A percentile compares a stretch with the other conserved stretches of the same genome.
phyloP scores from a whole-genome alignment of 2,329 filamentous ascomycete genomes.

The Pyrenophora seminiperda region DNA sequence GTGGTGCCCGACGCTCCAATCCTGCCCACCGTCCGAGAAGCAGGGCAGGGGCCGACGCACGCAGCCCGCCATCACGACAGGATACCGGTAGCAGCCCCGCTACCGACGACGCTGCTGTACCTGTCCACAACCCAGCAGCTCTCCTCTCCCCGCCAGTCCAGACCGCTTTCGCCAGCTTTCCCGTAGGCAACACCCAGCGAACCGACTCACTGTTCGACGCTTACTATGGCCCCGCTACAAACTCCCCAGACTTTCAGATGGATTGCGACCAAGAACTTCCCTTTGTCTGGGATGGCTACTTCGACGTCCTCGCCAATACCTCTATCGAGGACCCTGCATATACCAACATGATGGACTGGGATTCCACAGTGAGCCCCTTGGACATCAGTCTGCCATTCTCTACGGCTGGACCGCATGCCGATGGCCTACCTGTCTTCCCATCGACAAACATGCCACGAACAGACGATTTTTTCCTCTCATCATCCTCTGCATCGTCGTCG shows the following conservation, averaged over 20 bases:
- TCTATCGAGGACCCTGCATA: constrained; percentile 4
- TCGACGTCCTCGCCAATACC: constrained; percentile 1
- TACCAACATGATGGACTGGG: constrained; percentile 10
- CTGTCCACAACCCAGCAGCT: background rate
- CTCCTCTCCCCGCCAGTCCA: background rate
- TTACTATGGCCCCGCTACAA: background rate
- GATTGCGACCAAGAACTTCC: background rate
- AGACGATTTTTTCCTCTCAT: background rate
- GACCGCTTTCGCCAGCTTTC: background rate
- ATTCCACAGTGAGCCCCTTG: background rate
- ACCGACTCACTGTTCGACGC: constrained; percentile 5
- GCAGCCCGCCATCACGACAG: background rate
- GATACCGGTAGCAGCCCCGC: background rate
- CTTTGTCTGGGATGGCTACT: constrained; percentile 8
- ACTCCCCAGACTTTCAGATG: background rate
- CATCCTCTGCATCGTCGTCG: background rate
- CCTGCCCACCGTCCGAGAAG: background rate
- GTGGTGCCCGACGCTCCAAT: background rate
- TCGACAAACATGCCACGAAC: background rate
- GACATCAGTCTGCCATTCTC: background rate
- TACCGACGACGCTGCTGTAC: background rate
- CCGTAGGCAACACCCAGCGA: background rate
- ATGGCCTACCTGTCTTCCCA: background rate
- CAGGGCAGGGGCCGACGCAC: constrained; percentile 1
- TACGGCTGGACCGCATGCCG: background rate